Evolutionary conservation across 208 protist species (phyloP).

Genomic region (Crithidia thermophila): DNA sequence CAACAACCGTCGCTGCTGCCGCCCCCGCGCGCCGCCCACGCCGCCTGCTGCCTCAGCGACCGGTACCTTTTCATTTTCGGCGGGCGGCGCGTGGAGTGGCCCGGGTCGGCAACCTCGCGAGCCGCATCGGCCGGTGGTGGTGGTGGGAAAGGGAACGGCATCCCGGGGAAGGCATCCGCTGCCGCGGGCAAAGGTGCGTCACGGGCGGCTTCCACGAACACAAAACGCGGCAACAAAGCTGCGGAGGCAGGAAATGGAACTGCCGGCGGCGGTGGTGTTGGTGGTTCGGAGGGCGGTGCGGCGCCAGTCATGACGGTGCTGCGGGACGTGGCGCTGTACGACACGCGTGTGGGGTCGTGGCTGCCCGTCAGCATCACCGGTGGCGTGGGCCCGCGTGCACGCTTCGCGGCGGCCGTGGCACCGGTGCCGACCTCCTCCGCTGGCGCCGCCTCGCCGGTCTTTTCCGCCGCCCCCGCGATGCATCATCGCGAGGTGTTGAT

Average conservation of each 20-base stretch:
- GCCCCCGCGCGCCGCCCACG: slow-evolving; percentile 60
- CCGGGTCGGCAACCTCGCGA: too few species aligned
- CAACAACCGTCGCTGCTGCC: slow-evolving; percentile 8
- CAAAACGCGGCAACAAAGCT: slow-evolving; percentile 6
- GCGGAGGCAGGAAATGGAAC: slow-evolving; percentile 16
- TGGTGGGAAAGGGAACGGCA: slow-evolving; percentile 1
- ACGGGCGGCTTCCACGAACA: background rate
- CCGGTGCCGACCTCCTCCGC: slow-evolving; percentile 30
- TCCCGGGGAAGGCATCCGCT: background rate
- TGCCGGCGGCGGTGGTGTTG: background rate
- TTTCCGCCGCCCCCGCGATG: slow-evolving; percentile 19
- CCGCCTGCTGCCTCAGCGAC: slow-evolving; percentile 53
- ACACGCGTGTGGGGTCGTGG: slow-evolving; percentile 43
- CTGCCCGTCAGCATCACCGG: slow-evolving; percentile 52
- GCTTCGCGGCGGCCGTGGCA: slow-evolving; percentile 59
- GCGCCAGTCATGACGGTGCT: slow-evolving; percentile 21
- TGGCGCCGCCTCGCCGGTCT: slow-evolving; percentile 1
- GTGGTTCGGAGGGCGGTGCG: slow-evolving; percentile 10
- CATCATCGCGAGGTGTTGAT: slow-evolving; percentile 59
- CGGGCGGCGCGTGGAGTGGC: slow-evolving; percentile 48
- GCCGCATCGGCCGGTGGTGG: too few species aligned
- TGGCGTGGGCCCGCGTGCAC: slow-evolving; percentile 31
- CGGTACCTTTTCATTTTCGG: slow-evolving; percentile 73
- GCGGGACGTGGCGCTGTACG: slow-evolving; percentile 51
- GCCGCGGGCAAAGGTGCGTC: background rate